Base-by-base conservation (phyloP, 2,329 filamentous ascomycete species). In the Penicillium sp. region DNA sequence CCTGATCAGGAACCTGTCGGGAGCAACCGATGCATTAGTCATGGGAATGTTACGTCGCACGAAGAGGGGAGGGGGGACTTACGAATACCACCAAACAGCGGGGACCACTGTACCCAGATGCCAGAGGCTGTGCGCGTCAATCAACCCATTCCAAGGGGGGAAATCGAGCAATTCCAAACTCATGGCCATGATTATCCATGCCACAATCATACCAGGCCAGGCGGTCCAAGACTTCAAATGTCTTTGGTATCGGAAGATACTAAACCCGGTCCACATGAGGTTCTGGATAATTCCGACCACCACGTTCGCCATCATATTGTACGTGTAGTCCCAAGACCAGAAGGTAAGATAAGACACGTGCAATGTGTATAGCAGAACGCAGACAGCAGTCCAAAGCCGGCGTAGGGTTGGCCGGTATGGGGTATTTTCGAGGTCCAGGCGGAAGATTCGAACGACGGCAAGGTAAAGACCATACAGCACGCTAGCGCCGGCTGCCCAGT, bases 221-320 rank as follows among this genome's bases (percentile, higher is more conserved):
- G 88, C 85, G 27, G 92, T 87, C 94, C 94, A 99, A 19, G 82
- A 76, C 62, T 88, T 84, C 46, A 86, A 85, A 19, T 89, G 85
- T 73, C 86, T 86, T 62, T 82, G 80, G 76, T 93, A 97, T 66
- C 88, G 84, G 63, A 80, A 78, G 66, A 89, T 85, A 72, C 89
- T 93, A 76, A 96, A 97, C 75, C 85, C 89, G 43, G 83, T 90
- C 94, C 94, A 97, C 57, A 97, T 77, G 4, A 87, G 52, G 69
- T 97, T 96, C 71, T 92, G 88, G 5, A 93, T 74, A 41, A 92
- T 80, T 4, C 94, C 94, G 12, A 89, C 85, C 3, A 84, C 86
- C 21, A 99, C 90, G 69, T 97, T 99, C 51, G 93, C 94, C 1
- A 89, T 86, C 92, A 99, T 97, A 73, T 99, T 99, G 78, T 99